These are phyloP conservation scores for Penicillium tannophilum DNA, from an alignment of 495 filamentous ascomycete genomes.

Conservation along the genomic window DNA sequence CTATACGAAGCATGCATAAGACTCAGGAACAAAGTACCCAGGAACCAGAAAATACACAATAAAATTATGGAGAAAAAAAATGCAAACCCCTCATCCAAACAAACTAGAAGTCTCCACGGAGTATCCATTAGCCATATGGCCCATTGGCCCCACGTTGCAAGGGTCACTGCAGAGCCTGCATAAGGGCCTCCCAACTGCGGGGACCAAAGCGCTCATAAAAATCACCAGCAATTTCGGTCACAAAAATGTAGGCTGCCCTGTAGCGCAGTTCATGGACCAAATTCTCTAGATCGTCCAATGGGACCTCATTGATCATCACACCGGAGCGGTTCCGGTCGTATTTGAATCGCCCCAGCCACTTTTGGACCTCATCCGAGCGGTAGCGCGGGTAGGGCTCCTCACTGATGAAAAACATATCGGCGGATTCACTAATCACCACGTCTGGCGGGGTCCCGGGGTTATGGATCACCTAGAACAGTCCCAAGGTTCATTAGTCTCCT, in stretches of 20 bases:
- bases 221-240: slow-evolving; percentile 7
- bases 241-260: slow-evolving; percentile 1
- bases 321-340: slow-evolving; percentile 2
- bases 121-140: not conserved
- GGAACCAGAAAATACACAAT: not conserved
- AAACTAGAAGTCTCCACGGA: not conserved
- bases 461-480: not conserved
- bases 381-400: slow-evolving; percentile 10
- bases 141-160: not conserved
- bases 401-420: slow-evolving; percentile 9
- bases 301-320: slow-evolving; percentile 6
- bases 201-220: slow-evolving; percentile 12
- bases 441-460: slow-evolving; percentile 7
- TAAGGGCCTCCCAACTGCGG: slow-evolving; percentile 1
- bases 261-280: slow-evolving; percentile 6
- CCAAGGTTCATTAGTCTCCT: not conserved
- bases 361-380: slow-evolving; percentile 5
- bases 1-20: slow-evolving; percentile 1
- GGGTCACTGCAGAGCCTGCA: slow-evolving; percentile 4
- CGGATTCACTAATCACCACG: slow-evolving; percentile 1
- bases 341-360: slow-evolving; percentile 2
- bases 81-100: not conserved
- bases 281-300: not conserved
- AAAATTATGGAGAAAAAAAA: not conserved
- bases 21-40: not conserved